phyloP scores from a whole-genome alignment of 2,329 filamentous ascomycete genomes.

The Colletotrichum liriopes region DNA sequence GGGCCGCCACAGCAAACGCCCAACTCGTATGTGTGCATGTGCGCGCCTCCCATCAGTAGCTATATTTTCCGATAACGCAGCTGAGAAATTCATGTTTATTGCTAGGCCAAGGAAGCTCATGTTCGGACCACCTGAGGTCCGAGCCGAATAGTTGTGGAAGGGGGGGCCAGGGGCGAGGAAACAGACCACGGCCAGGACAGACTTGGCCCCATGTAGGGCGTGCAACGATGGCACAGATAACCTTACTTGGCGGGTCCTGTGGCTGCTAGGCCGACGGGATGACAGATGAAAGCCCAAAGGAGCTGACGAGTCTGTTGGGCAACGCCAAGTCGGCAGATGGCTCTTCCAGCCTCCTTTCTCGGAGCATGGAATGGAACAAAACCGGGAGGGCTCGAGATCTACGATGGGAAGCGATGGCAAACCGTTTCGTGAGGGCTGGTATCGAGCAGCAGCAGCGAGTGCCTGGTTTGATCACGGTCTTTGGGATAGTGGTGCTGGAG shows the following conservation, averaged over 20 bases:
- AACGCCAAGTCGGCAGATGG: constrained; percentile 14
- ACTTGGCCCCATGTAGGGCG: background rate
- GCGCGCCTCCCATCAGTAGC: too few species aligned
- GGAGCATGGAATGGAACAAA: background rate
- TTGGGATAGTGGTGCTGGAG: background rate
- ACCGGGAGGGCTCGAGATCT: constrained; percentile 20
- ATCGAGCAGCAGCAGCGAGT: background rate
- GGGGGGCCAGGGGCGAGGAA: background rate
- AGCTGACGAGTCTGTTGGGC: constrained; percentile 2
- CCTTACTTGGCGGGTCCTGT: constrained; percentile 37
- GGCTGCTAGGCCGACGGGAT: constrained; percentile 1
- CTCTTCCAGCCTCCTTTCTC: background rate
- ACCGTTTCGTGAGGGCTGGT: constrained; percentile 8
- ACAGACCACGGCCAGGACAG: background rate
- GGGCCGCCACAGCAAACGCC: background rate
- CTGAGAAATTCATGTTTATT: background rate
- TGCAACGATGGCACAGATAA: constrained; percentile 17
- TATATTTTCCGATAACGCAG: background rate
- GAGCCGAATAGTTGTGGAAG: background rate
- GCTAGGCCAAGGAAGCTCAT: background rate
- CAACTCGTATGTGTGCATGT: background rate
- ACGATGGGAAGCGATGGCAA: background rate
- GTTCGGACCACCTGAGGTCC: background rate
- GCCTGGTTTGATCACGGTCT: background rate
- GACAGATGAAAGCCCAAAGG: background rate